Evolutionary conservation across 192 early-diverging fungal genomes (phyloP).

Genomic region (Lobosporangium transversale): DNA sequence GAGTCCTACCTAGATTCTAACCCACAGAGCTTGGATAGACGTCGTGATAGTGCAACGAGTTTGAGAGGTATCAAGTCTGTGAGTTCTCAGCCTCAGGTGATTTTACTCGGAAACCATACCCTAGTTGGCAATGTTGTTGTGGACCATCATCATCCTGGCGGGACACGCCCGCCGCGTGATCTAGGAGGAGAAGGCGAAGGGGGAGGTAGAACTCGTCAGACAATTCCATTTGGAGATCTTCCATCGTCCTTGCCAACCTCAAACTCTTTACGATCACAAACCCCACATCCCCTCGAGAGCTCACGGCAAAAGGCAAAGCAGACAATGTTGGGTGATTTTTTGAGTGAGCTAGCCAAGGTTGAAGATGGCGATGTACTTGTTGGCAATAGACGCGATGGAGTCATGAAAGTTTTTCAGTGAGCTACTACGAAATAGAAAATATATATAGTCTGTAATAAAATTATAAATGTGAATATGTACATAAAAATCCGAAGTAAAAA

Average conservation of each 20-base stretch:
- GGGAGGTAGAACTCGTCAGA: slow-evolving; percentile 2
- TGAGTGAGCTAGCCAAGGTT: slow-evolving; percentile 38
- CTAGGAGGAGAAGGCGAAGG: too few relatives aligned
- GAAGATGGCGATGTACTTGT: slow-evolving; percentile 43
- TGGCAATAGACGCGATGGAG: slow-evolving; percentile 30
- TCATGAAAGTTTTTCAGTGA: too few relatives aligned
- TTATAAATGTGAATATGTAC: too few relatives aligned
- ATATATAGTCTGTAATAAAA: too few relatives aligned
- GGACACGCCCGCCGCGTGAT: too few relatives aligned
- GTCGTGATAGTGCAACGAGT: slow-evolving; percentile 35
- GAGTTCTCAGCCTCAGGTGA: too few relatives aligned
- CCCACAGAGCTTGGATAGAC: background rate
- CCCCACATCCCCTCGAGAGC: slow-evolving; percentile 4
- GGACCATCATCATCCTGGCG: too few relatives aligned
- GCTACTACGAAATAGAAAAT: too few relatives aligned
- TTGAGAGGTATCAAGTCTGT: slow-evolving; percentile 1
- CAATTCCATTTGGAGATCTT: slow-evolving; percentile 4
- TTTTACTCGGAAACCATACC: slow-evolving; percentile 9
- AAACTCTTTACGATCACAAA: background rate
- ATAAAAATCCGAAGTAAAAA: too few relatives aligned
- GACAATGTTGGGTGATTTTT: slow-evolving; percentile 40
- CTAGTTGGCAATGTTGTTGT: background rate
- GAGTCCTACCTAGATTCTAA: slow-evolving; percentile 5
- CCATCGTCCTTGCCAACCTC: background rate
- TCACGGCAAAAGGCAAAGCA: slow-evolving; percentile 3